A percentile compares a stretch with the other conserved stretches of the same genome.
Evolutionary conservation across 2,329 filamentous ascomycete genomes (phyloP).

Genomic region (Scorias spongiosa): DNA sequence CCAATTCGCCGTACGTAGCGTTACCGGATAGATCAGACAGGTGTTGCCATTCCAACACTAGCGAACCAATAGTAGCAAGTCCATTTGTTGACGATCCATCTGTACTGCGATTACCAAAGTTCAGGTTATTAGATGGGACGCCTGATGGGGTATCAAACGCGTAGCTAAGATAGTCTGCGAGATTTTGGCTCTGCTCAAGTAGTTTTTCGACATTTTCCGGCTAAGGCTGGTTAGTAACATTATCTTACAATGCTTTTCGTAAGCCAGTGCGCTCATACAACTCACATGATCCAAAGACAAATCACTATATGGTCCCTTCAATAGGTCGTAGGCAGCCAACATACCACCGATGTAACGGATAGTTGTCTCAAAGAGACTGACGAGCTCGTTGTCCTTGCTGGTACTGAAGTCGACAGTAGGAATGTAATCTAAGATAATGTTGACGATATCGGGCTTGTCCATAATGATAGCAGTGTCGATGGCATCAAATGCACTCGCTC

Average conservation of each 20-base stretch:
- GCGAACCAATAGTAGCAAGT: conserved; percentile 59
- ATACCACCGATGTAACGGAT: conserved; percentile 77
- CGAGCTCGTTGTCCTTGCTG: conserved; percentile 30
- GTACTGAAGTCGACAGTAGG: conserved; percentile 54
- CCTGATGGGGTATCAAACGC: conserved; percentile 66
- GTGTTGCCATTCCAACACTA: conserved; percentile 73
- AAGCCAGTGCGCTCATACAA: neutral
- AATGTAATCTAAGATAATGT: conserved; percentile 56
- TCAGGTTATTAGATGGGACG: conserved; percentile 55
- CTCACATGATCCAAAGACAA: neutral
- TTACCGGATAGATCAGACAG: conserved; percentile 62
- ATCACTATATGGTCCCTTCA: conserved; percentile 42
- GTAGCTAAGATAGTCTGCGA: conserved; percentile 60
- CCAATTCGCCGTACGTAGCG: conserved; percentile 47
- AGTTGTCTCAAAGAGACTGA: conserved; percentile 80
- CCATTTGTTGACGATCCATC: conserved; percentile 46
- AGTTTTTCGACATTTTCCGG: conserved; percentile 40
- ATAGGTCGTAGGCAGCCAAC: conserved; percentile 58
- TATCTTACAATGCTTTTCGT: too few species aligned
- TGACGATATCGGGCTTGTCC: conserved; percentile 50
- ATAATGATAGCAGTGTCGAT: conserved; percentile 68
- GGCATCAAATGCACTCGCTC: conserved; percentile 67
- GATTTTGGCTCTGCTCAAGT: conserved; percentile 48
- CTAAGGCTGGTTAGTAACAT: neutral
- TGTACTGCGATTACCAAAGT: conserved; percentile 35